These are phyloP conservation scores for Trichophyton benhamiae DNA, from an alignment of 2,329 filamentous ascomycete species.

Conservation along the genomic window DNA sequence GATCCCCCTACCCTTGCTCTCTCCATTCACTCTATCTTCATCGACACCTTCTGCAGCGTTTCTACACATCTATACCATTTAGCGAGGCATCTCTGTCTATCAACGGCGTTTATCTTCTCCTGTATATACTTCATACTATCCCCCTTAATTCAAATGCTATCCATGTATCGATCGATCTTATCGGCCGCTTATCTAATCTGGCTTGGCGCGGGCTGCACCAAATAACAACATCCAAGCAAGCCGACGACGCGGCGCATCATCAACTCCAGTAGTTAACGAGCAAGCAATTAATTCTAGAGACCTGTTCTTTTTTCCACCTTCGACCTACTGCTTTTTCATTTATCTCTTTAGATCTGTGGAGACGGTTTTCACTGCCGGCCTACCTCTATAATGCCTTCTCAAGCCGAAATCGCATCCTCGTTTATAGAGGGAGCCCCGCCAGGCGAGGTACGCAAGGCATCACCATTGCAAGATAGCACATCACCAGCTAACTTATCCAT, in stretches of 20 bases:
- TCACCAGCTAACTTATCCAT: conserved; percentile 13
- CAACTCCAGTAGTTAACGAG: neutral
- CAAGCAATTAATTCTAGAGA: neutral
- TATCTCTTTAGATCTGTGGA: too few relatives aligned
- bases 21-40: neutral
- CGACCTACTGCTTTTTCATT: too few relatives aligned
- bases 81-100: neutral
- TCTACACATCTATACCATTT: neutral
- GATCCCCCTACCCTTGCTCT: conserved; percentile 16
- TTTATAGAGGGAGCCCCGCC: conserved; percentile 92
- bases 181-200: neutral
- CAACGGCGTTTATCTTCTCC: neutral
- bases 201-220: neutral
- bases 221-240: neutral
- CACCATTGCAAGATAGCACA: conserved; percentile 3
- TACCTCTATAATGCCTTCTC: conserved; percentile 31
- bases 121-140: neutral
- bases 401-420: conserved; percentile 55
- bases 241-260: neutral
- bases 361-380: neutral
- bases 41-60: neutral
- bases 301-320: too few relatives aligned
- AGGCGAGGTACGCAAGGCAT: conserved; percentile 59
- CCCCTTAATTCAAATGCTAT: neutral
- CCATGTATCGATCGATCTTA: neutral